These are phyloP conservation scores for Fusarium longipes DNA, from an alignment of 2,329 filamentous ascomycete species.

Conservation along the genomic window DNA sequence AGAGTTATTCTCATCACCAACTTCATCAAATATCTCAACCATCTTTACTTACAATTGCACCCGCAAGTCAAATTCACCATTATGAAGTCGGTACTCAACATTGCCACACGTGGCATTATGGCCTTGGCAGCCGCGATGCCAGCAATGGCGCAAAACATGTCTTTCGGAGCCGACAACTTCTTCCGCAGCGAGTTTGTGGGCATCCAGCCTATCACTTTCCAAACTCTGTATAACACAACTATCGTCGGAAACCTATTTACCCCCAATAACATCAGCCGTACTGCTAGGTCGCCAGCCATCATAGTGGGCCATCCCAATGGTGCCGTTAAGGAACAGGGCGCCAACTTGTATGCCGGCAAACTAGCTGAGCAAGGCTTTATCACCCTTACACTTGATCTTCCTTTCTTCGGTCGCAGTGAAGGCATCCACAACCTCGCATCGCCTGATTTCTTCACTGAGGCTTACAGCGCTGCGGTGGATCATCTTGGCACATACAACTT, in stretches of 20 bases:
- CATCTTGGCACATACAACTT: background rate
- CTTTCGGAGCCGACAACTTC: slow-evolving; percentile 3
- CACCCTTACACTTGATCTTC: background rate
- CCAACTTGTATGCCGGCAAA: slow-evolving; percentile 1
- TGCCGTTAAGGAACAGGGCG: slow-evolving; percentile 1
- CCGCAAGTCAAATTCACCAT: background rate
- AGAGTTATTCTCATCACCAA: no score
- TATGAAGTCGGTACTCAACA: background rate
- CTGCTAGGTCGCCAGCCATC: background rate
- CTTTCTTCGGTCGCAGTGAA: background rate
- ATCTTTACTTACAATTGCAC: no score
- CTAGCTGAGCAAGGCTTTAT: slow-evolving; percentile 2
- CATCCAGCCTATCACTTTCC: background rate
- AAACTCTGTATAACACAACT: background rate
- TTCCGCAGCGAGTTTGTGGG: background rate
- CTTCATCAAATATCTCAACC: no score
- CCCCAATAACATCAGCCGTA: background rate
- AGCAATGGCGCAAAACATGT: background rate
- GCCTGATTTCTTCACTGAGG: background rate
- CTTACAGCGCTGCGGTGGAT: background rate
- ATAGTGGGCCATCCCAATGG: slow-evolving; percentile 7
- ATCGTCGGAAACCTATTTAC: background rate
- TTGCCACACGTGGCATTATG: background rate
- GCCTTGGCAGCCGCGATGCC: accelerated
- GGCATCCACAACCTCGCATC: background rate